Percentiles rank a stretch among this genome's conserved stretches.
These are phyloP conservation scores for Cenchrus americanus DNA, from an alignment of 176 grass and related monocot species.

Conservation along the genomic window DNA sequence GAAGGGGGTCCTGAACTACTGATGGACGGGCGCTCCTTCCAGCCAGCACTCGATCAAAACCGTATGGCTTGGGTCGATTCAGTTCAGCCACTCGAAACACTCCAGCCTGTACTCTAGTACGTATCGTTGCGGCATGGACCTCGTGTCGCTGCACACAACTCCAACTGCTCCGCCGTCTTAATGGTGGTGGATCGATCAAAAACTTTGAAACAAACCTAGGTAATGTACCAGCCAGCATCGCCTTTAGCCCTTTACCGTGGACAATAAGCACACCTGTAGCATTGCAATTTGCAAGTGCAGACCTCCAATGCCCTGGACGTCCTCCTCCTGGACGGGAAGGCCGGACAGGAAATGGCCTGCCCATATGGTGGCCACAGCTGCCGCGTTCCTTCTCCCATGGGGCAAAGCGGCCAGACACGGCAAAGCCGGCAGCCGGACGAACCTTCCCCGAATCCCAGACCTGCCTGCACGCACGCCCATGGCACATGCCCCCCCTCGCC, in stretches of 20 bases:
- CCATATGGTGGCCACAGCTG: neutral
- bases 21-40: neutral
- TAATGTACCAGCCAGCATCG: neutral
- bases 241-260: neutral
- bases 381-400: slow-evolving; percentile 27
- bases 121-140: neutral
- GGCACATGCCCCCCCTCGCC: slow-evolving; percentile 31
- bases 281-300: neutral
- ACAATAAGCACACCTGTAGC: neutral
- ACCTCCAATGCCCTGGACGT: slow-evolving; percentile 15
- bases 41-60: neutral
- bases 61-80: neutral
- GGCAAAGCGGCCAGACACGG: neutral
- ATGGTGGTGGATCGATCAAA: neutral
- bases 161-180: neutral
- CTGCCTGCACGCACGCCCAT: neutral
- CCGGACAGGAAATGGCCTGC: too few species aligned
- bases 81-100: neutral
- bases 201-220: neutral
- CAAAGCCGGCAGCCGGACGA: neutral
- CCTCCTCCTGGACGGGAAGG: neutral
- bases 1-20: neutral
- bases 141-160: neutral
- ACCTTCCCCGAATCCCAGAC: slow-evolving; percentile 40
- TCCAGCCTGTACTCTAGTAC: neutral